Evolutionary conservation across 768 basidiomycete species (phyloP).

Genomic region (Tubosaeta sp.): DNA sequence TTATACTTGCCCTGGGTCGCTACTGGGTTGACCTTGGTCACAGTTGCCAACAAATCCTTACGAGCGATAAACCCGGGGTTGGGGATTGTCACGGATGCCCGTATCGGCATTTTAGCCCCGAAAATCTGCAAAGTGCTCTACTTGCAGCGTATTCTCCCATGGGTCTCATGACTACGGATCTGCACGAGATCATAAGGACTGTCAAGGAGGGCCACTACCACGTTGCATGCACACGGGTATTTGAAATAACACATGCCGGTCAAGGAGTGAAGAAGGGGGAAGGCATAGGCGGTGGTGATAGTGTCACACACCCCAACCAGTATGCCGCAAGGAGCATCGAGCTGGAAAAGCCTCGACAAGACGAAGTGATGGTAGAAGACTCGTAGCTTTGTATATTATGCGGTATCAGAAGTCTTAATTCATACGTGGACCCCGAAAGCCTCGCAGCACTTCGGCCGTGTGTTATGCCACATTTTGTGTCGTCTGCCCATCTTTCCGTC

Average conservation of each 20-base stretch:
- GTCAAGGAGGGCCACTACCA: constrained; percentile 85
- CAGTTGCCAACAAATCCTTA: constrained; percentile 90
- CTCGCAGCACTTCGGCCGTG: constrained; percentile 5
- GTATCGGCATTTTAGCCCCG: constrained; percentile 81
- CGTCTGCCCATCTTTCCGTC: constrained; percentile 23
- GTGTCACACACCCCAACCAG: constrained; percentile 92
- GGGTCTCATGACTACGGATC: constrained; percentile 62
- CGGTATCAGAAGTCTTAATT: constrained; percentile 19
- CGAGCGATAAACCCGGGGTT: constrained; percentile 58
- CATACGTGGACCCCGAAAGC: constrained; percentile 13
- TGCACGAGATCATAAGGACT: constrained; percentile 76
- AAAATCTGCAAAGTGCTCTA: constrained; percentile 78
- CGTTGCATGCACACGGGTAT: constrained; percentile 95
- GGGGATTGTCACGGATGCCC: constrained; percentile 84
- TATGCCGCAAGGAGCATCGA: constrained; percentile 75
- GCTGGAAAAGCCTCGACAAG: constrained; percentile 44
- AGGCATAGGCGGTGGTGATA: constrained; percentile 80
- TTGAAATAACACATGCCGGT: constrained; percentile 82
- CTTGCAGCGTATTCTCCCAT: constrained; percentile 60
- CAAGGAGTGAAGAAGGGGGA: constrained; percentile 82
- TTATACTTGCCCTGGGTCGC: background rate
- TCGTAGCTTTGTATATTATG: constrained; percentile 2
- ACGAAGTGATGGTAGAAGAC: constrained; percentile 44
- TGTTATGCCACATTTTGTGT: constrained; percentile 19
- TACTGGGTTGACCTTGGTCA: background rate